Conservation (phyloP, 2,329 filamentous ascomycete genomes). For the Colletotrichum brevisporum region DNA sequence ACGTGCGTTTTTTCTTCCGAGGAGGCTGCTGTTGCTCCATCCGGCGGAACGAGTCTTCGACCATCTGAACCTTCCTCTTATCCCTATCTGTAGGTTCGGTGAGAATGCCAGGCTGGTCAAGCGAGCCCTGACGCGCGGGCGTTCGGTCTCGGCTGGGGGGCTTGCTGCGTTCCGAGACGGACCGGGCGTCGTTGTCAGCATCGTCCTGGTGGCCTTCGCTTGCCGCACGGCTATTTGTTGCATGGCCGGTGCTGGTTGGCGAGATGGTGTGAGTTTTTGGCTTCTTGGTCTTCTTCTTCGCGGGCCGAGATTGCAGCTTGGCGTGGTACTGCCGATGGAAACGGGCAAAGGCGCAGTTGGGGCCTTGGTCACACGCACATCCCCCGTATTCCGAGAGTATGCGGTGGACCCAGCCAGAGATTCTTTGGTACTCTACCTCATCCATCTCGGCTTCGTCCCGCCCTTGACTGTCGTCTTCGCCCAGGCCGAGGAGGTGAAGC, state of each 20-base stretch:
- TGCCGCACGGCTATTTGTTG: constrained; percentile 73
- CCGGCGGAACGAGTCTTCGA: constrained; percentile 74
- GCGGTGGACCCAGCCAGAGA: constrained; percentile 76
- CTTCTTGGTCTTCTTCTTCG: constrained; percentile 69
- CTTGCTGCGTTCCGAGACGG: constrained; percentile 71
- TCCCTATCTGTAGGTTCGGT: constrained; percentile 77
- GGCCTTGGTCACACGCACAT: constrained; percentile 79
- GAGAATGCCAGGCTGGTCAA: constrained; percentile 71
- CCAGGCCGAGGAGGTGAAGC: constrained; percentile 72
- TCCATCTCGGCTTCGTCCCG: constrained; percentile 69
- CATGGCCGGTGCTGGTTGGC: constrained; percentile 73
- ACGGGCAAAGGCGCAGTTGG: constrained; percentile 74
- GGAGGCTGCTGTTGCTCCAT: constrained; percentile 71
- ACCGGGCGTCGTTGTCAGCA: constrained; percentile 65
- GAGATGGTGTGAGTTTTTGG: constrained; percentile 70
- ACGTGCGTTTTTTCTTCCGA: constrained; percentile 74
- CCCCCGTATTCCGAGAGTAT: constrained; percentile 85
- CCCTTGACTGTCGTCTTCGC: constrained; percentile 68
- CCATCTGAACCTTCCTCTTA: constrained; percentile 76
- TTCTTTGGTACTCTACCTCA: constrained; percentile 71
- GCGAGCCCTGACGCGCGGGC: constrained; percentile 71
- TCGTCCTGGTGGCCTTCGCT: constrained; percentile 74
- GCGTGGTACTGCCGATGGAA: constrained; percentile 72
- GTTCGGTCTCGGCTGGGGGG: constrained; percentile 77
- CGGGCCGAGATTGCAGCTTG: constrained; percentile 58